A percentile compares a stretch with the other conserved stretches of the same genome.
Evolutionary conservation across 345 rosid species (phyloP).

Genomic region (Lumnitzera racemosa): DNA sequence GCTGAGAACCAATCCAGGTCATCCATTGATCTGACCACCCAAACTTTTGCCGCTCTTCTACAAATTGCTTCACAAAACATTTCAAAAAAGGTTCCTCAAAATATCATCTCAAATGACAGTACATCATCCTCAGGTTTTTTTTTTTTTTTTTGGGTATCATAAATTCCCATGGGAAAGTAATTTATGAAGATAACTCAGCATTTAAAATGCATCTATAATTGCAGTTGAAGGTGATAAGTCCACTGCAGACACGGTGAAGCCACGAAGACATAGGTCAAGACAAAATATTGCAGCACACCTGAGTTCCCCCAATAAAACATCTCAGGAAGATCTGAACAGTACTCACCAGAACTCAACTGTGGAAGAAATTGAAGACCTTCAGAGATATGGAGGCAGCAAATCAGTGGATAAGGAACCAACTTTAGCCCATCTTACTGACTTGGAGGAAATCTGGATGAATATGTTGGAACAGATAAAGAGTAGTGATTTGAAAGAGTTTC

Average conservation of each 20-base stretch:
- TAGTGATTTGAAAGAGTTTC: conserved; percentile 20
- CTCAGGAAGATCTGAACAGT: neutral
- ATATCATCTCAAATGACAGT: conserved; percentile 1
- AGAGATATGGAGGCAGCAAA: conserved; percentile 5
- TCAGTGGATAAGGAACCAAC: conserved; percentile 9
- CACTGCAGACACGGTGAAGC: conserved; percentile 3
- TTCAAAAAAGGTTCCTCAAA: conserved; percentile 6
- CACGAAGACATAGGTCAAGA: neutral
- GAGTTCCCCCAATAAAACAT: neutral
- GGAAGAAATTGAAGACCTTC: conserved; percentile 4
- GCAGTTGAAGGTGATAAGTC: conserved; percentile 13
- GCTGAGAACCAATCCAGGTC: conserved; percentile 21
- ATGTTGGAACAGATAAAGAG: conserved; percentile 19
- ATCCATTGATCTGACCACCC: conserved; percentile 17
- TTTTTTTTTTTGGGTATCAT: neutral
- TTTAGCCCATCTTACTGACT: conserved; percentile 9
- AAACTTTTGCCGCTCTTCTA: conserved; percentile 21
- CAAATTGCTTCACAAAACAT: conserved; percentile 19
- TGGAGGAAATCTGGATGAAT: conserved; percentile 21
- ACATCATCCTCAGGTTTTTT: conserved; percentile 15
- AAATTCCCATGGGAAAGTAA: neutral
- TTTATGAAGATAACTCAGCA: neutral
- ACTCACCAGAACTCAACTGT: conserved; percentile 2
- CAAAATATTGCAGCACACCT: neutral
- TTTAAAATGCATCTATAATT: conserved; percentile 1